These are phyloP conservation scores for Amanita jacksonii DNA, from an alignment of 768 basidiomycete species.

Conservation along the genomic window DNA sequence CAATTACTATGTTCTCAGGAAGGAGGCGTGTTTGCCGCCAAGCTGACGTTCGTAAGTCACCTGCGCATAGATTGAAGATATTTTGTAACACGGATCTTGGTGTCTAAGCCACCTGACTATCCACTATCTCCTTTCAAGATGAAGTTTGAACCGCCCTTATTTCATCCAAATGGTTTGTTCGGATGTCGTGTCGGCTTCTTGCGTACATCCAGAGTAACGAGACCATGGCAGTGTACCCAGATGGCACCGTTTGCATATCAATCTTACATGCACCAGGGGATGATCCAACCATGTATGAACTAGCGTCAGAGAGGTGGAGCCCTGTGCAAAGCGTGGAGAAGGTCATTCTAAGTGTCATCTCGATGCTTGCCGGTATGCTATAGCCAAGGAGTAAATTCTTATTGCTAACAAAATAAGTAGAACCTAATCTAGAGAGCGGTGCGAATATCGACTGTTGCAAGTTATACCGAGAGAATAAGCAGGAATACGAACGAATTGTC, in stretches of 20 bases:
- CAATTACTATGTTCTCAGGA: conserved; percentile 40
- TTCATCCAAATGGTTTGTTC: conserved; percentile 91
- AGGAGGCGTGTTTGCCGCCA: conserved; percentile 90
- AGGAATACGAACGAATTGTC: conserved; percentile 85
- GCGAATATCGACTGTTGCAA: conserved; percentile 98
- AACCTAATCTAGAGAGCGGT: conserved; percentile 95
- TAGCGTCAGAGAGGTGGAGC: conserved; percentile 93
- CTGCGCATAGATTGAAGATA: conserved; percentile 23
- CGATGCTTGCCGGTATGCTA: conserved; percentile 84
- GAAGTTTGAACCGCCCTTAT: conserved; percentile 94
- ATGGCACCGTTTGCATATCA: conserved; percentile 96
- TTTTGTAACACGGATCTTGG: conserved; percentile 8
- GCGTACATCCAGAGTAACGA: conserved; percentile 1
- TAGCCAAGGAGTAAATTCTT: conserved; percentile 3
- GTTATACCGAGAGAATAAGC: conserved; percentile 81
- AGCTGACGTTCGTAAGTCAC: conserved; percentile 77
- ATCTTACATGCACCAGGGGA: conserved; percentile 94
- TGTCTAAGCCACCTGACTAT: conserved; percentile 87
- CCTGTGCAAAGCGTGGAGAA: conserved; percentile 99
- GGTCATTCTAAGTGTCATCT: conserved; percentile 91
- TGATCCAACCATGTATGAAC: conserved; percentile 89
- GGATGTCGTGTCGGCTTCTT: background rate
- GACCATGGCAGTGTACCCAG: conserved; percentile 67
- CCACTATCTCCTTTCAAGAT: conserved; percentile 99
- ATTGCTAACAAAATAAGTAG: conserved; percentile 25